Base-by-base conservation (phyloP, 1,284 basidiomycete genomes). In the Ceratobasidium sp. region DNA sequence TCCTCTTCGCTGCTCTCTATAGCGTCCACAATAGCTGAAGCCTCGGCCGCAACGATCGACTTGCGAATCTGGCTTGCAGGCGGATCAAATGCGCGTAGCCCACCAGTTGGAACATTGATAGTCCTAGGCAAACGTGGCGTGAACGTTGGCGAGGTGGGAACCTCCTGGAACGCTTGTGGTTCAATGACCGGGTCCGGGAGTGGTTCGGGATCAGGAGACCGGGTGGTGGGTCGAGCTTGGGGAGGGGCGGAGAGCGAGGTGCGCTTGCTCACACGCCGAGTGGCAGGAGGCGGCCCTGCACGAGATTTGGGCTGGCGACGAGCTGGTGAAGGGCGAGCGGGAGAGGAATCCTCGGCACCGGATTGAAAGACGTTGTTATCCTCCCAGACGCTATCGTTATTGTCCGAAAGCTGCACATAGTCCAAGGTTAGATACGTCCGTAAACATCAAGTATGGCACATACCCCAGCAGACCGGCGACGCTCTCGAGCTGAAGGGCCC, bases 161-260 rank as follows among this genome's bases (percentile, higher is more conserved):
- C 73, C 27, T 68, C 43, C 16, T 64, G 69, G 49, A 74, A 65
- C 16, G 72, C 37, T 27, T 91, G 86, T 0, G 92, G 91, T 48
- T 68, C 64, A 29, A 68, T 53, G 6, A 54, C 29, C 14, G 58
- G 56, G 8, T 61, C 58, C 34, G 56, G 43, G 43, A 62, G 39
- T 16, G 58, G 58, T 29, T 61, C 56, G 9, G 69, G 69, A 7
- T 19, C n/a, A 22, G 43, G 37, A 22, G 69, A 72, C 1, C 58
- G 69, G 1, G 65, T 8, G 14, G 39, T 39, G 24, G 68, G 69
- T 8, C 46, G 56, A 8, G 46, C 34, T 39, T 74, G 72, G 1
- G 72, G 72, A 43, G 72, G 51, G 19, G 63, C 72, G 2, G 72
- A 65, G 49, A 74, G 49, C 61, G 61, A 71, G 39, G 37, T 74